A percentile compares a stretch with the other conserved stretches of the same genome.
These are phyloP conservation scores for Ocimum tenuiflorum DNA, from an alignment of 257 asterid genomes.

Conservation along the genomic window DNA sequence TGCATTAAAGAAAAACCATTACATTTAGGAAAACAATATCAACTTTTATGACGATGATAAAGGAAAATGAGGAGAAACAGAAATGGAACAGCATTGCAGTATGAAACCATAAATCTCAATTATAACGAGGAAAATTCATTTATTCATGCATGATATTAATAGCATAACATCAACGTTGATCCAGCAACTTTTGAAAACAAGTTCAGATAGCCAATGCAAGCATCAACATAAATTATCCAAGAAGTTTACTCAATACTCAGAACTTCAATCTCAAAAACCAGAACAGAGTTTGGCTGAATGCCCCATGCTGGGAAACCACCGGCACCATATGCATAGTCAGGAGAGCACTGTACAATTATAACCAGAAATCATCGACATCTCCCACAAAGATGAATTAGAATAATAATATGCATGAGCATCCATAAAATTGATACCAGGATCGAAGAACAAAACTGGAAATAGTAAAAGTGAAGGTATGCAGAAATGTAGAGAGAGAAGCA, in stretches of 20 bases:
- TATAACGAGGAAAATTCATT: not conserved
- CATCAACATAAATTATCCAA: not conserved
- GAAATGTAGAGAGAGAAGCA: not conserved
- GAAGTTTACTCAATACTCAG: conserved; percentile 38
- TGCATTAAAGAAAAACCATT: too few relatives aligned
- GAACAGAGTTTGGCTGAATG: conserved; percentile 72
- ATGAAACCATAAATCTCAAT: too few relatives aligned
- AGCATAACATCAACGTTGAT: not conserved
- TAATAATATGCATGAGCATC: not conserved
- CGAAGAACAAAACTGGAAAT: too few relatives aligned
- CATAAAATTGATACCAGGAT: too few relatives aligned
- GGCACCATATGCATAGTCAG: conserved; percentile 84
- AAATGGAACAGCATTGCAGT: too few relatives aligned
- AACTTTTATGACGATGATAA: not conserved
- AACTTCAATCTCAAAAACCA: conserved; percentile 88
- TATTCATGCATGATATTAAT: not conserved
- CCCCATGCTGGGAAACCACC: conserved; percentile 93
- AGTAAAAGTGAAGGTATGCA: too few relatives aligned
- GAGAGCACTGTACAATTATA: conserved; percentile 68
- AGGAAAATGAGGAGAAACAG: too few relatives aligned
- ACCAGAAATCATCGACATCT: conserved; percentile 4
- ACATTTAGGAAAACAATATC: too few relatives aligned
- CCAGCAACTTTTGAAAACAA: not conserved
- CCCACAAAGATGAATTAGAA: not conserved
- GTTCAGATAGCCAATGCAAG: not conserved